Evolutionary conservation across 208 protist genomes (phyloP).

Genomic region (Crithidia brevicula): DNA sequence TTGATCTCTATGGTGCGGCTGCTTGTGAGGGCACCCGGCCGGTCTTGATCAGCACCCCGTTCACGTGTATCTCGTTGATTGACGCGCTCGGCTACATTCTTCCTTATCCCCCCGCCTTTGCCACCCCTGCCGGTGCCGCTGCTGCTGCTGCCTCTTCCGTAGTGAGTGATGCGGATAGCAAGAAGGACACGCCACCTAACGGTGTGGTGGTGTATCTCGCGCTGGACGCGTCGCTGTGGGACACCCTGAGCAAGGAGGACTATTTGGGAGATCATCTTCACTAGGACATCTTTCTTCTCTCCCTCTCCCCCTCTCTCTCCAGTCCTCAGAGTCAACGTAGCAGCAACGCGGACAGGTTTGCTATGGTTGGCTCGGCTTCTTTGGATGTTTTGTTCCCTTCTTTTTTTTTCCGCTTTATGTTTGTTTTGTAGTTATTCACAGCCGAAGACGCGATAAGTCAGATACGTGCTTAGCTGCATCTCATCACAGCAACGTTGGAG

Average conservation of each 20-base stretch:
- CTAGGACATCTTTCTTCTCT: slow-evolving; percentile 14
- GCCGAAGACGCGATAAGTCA: no score
- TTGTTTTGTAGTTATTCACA: no score
- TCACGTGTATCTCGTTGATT: slow-evolving; percentile 34
- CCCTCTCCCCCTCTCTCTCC: no score
- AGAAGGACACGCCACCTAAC: not conserved
- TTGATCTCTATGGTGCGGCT: slow-evolving; percentile 29
- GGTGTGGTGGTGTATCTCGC: slow-evolving; percentile 26
- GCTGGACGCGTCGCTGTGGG: slow-evolving; percentile 13
- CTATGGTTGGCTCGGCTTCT: no score
- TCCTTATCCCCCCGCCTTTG: slow-evolving; percentile 8
- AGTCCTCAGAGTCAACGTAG: no score
- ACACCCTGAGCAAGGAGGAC: slow-evolving; percentile 5
- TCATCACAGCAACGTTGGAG: no score
- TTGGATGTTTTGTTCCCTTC: no score
- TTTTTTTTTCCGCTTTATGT: no score
- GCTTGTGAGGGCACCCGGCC: slow-evolving; percentile 13
- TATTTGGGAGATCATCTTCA: slow-evolving; percentile 10
- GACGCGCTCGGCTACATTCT: slow-evolving; percentile 37
- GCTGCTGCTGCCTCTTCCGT: not conserved
- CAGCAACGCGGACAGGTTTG: no score
- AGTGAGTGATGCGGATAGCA: not conserved
- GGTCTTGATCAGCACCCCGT: slow-evolving; percentile 25
- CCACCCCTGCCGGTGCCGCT: not conserved
- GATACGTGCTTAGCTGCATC: no score